These are phyloP conservation scores for Leucocoprinus leucothites DNA, from an alignment of 768 basidiomycete species.

Conservation along the genomic window DNA sequence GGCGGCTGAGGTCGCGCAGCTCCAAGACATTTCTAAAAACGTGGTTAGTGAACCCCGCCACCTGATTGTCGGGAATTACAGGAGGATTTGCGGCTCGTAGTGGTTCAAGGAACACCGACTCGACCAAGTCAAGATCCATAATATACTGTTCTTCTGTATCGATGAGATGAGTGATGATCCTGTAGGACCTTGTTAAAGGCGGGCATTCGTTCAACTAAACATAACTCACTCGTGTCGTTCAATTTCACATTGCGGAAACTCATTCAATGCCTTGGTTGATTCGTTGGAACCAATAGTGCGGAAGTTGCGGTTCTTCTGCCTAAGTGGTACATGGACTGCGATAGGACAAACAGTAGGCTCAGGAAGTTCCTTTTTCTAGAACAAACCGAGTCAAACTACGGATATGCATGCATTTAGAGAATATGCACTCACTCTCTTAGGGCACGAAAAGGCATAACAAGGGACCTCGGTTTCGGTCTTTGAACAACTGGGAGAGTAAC, in stretches of 20 bases:
- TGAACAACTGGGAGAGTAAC: constrained; percentile 84
- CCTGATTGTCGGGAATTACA: constrained; percentile 42
- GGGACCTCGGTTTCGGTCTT: constrained; percentile 48
- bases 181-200: constrained; percentile 15
- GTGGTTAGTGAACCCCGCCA: constrained; percentile 84
- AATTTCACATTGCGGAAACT: constrained; percentile 72
- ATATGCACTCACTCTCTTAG: constrained; percentile 48
- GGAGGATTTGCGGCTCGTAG: constrained; percentile 44
- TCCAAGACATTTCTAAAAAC: constrained; percentile 89
- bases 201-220: background rate
- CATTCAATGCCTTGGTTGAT: constrained; percentile 26
- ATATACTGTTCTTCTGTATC: constrained; percentile 87
- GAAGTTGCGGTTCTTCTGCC: constrained; percentile 29
- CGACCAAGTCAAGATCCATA: constrained; percentile 81
- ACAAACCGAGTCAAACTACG: background rate
- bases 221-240: constrained; percentile 67
- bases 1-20: constrained; percentile 75
- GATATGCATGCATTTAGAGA: background rate
- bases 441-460: constrained; percentile 85
- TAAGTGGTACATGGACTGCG: constrained; percentile 28
- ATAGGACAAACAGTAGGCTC: constrained; percentile 18
- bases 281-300: constrained; percentile 45
- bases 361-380: background rate
- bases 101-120: constrained; percentile 57
- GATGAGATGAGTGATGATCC: constrained; percentile 85